These are phyloP conservation scores for Dendrobium huoshanense DNA, from an alignment of 106 monocot genomes.

Conservation along the genomic window DNA sequence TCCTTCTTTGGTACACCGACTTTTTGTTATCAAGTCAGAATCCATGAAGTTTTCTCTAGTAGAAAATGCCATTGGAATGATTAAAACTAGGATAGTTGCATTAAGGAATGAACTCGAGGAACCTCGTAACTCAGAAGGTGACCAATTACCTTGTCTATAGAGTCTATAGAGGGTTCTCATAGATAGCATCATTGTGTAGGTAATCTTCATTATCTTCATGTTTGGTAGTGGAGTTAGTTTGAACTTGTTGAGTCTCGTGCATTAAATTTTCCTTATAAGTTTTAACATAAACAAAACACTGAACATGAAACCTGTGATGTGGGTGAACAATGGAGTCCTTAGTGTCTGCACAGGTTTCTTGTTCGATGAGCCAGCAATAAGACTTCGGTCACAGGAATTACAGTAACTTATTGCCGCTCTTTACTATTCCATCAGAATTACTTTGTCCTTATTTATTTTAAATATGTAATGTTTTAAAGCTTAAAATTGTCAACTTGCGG, in stretches of 20 bases:
- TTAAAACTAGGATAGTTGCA: constrained; percentile 91
- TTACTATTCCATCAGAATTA: too few species aligned
- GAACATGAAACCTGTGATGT: constrained; percentile 10
- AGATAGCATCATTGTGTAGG: constrained; percentile 98
- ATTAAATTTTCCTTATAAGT: too few species aligned
- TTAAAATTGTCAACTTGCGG: too few species aligned
- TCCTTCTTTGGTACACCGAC: constrained; percentile 91
- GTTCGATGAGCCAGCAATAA: constrained; percentile 90
- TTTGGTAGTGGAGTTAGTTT: not conserved
- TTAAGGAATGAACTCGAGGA: constrained; percentile 95
- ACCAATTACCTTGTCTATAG: constrained; percentile 88
- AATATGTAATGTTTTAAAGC: too few species aligned
- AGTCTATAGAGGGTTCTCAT: constrained; percentile 96
- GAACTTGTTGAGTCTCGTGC: not conserved
- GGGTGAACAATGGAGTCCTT: constrained; percentile 97
- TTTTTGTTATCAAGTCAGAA: constrained; percentile 78
- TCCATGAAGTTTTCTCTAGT: constrained; percentile 94
- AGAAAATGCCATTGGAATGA: constrained; percentile 99
- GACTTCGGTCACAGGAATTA: constrained; percentile 92
- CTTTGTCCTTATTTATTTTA: too few species aligned
- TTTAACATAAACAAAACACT: too few species aligned
- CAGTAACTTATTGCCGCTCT: constrained; percentile 96
- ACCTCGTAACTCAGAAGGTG: constrained; percentile 90
- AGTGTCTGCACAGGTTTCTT: constrained; percentile 95
- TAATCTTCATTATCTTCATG: constrained; percentile 9